phyloP scores from a whole-genome alignment of 2,329 filamentous ascomycete species.

The Verticillium nubilum region DNA sequence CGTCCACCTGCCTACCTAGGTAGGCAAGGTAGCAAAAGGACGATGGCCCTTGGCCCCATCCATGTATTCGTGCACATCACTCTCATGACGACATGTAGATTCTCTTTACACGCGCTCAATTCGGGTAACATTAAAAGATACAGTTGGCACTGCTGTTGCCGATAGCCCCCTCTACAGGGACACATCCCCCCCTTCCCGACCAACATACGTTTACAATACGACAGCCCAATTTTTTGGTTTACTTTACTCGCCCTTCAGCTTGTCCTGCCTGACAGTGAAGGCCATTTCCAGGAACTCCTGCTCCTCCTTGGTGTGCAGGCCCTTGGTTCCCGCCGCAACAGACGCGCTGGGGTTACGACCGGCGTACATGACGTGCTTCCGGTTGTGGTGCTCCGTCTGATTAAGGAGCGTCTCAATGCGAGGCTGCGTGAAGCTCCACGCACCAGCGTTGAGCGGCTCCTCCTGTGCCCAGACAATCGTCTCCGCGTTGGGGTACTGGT shows the following conservation, averaged over 20 bases:
- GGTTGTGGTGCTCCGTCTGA: slow-evolving; percentile 84
- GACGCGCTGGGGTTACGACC: slow-evolving; percentile 89
- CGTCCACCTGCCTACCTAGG: too few relatives aligned
- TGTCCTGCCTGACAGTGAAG: slow-evolving; percentile 60
- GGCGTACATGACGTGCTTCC: slow-evolving; percentile 95
- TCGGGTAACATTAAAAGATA: not conserved
- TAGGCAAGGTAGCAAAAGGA: too few relatives aligned
- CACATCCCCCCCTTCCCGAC: not conserved
- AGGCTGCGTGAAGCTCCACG: slow-evolving; percentile 96
- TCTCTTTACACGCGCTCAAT: not conserved
- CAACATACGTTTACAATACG: not conserved
- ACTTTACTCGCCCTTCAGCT: slow-evolving; percentile 60
- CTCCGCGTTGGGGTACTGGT: slow-evolving; percentile 95
- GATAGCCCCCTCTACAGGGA: not conserved
- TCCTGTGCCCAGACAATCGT: slow-evolving; percentile 97
- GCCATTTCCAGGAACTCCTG: slow-evolving; percentile 68
- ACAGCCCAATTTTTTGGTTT: not conserved
- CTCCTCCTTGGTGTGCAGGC: slow-evolving; percentile 86
- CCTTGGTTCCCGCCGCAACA: slow-evolving; percentile 90
- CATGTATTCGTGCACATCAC: too few relatives aligned
- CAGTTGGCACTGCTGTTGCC: not conserved
- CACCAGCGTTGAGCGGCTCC: slow-evolving; percentile 94
- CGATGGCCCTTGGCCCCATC: too few relatives aligned
- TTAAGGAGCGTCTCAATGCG: slow-evolving; percentile 95
- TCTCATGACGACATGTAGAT: too few relatives aligned